Percentiles rank a stretch among this genome's conserved stretches.
Evolutionary conservation across 371 early-diverging fungal species (phyloP).

Genomic region (Catenaria anguillulae): DNA sequence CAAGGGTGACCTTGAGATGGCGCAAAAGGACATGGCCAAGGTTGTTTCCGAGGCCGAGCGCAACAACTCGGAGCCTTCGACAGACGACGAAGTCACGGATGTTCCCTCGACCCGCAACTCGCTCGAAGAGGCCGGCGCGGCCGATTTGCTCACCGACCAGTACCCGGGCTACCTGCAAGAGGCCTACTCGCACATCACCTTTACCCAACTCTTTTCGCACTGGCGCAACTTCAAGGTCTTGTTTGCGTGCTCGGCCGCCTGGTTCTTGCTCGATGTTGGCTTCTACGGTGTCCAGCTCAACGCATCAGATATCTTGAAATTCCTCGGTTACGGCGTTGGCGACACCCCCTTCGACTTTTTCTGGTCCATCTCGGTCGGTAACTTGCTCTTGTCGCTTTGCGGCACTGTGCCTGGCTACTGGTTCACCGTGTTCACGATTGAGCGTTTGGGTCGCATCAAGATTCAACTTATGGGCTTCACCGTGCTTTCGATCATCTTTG

Average conservation of each 20-base stretch:
- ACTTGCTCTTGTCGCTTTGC: constrained; percentile 61
- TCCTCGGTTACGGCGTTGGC: constrained; percentile 35
- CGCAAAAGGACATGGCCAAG: constrained; percentile 31
- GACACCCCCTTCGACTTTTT: constrained; percentile 22
- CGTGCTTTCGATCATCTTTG: constrained; percentile 51
- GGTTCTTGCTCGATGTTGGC: constrained; percentile 77
- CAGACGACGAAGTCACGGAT: too few species aligned
- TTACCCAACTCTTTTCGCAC: constrained; percentile 45
- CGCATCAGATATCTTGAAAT: constrained; percentile 47
- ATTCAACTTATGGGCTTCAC: constrained; percentile 69
- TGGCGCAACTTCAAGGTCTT: constrained; percentile 63
- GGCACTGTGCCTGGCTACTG: constrained; percentile 85
- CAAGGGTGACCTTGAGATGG: constrained; percentile 46
- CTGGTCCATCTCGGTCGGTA: constrained; percentile 40
- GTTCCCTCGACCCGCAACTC: background rate
- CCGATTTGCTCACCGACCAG: background rate
- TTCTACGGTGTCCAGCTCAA: constrained; percentile 79
- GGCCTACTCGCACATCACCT: background rate
- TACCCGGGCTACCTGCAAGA: background rate
- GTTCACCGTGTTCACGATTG: constrained; percentile 59
- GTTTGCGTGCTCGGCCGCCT: constrained; percentile 56
- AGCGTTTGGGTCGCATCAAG: constrained; percentile 57
- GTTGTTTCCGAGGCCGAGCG: constrained; percentile 10
- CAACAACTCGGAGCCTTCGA: background rate
- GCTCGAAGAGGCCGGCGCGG: too few species aligned